Base-by-base conservation (phyloP, 371 early-diverging fungal genomes). In the Rhizopus sp. region DNA sequence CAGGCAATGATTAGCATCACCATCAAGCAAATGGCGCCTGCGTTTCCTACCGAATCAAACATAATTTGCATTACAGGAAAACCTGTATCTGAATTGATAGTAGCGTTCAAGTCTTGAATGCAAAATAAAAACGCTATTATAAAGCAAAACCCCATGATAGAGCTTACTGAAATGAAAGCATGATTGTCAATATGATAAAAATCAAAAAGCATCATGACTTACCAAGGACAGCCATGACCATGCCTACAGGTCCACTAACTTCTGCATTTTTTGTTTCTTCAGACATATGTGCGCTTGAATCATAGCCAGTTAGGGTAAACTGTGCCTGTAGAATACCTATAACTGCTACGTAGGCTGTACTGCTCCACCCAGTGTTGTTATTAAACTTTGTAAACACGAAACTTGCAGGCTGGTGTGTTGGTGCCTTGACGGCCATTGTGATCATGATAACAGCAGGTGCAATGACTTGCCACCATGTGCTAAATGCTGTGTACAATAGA, bases 201-300 rank as follows among this genome's bases (percentile, higher is more conserved):
- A 42, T n/a, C 7, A 3, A 7, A 7, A 2, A 35, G 40, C 32
- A 41, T 41, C 33, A 17, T 33, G 6, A 45, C 33, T 59, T 59
- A 67, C 66, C 66, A 23, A 61, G 16, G 23, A 64, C 60, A 52
- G 69, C 69, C 39, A 46, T 56, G 50, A 38, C 35, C 63, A 62
- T 62, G 31, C 63, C 63, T 38, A 77, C 66, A 6, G 85, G 84
- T 0, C 82, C 85, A 41, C 77, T 71, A 53, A 86, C 70, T 56
- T 80, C 78, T 6, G 86, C 83, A 47, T 80, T 77, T 58, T 77
- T 69, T 10, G 87, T 88, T 67, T 88, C 89, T 63, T 89, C 89
- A 7, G 86, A 75, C 77, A 89, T 80, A 62, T 89, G 88, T 34
- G 86, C 87, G 17, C 82, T 78, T 1, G 85, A 77, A 60, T 89